Evolutionary conservation across 2,329 filamentous ascomycete genomes (phyloP), one percentile per base, ranked within the genome.

Genomic region (Talaromyces sp.): DNA sequence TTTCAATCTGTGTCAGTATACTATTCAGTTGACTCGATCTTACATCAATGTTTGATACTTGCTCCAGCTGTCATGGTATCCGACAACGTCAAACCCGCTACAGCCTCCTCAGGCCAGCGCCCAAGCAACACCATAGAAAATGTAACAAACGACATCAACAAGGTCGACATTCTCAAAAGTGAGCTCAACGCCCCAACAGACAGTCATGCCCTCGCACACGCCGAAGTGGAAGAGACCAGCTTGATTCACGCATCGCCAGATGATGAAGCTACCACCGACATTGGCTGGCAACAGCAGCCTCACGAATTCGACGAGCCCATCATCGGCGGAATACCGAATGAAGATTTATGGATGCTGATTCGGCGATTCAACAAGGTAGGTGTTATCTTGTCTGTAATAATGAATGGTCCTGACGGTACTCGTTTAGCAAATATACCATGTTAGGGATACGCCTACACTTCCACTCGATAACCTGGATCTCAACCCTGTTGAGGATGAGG

Each of bases 401-500:
- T 15, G 45, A 25, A n/a, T 5, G 22, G 17, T 29, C 7, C 73
- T 80, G 68, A 78, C 61, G 43, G 29, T 51, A n/a, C 11, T 40
- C 45, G 29, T 17, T 17, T 60, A 84, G 85, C 86, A 88, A 85
- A 85, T 88, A 75, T 88, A 88, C 74, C 84, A 87, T 77, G 90
- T 95, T 70, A 92, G 91, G 74, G 87, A 89, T 31, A 86, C 89
- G 8, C 79, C 84, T 0, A 76, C 83, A 58, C 77, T 86, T 7
- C 83, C 86, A 0, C 84, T 90, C 1, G 90, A 89, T 5, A 86
- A 88, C 15, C 80, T 96, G 43, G 92, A 96, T 75, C 83, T 96
- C 66, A 92, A 93, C 70, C 89, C 92, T 64, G 89, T 91, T 4
- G 89, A 93, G 45, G 89, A 94, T 63, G 91, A 95, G 69, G 90